Evolutionary conservation across 2,329 filamentous ascomycete species (phyloP), one percentile per base, ranked within the genome.

Genomic region (Paraphoma sp.): DNA sequence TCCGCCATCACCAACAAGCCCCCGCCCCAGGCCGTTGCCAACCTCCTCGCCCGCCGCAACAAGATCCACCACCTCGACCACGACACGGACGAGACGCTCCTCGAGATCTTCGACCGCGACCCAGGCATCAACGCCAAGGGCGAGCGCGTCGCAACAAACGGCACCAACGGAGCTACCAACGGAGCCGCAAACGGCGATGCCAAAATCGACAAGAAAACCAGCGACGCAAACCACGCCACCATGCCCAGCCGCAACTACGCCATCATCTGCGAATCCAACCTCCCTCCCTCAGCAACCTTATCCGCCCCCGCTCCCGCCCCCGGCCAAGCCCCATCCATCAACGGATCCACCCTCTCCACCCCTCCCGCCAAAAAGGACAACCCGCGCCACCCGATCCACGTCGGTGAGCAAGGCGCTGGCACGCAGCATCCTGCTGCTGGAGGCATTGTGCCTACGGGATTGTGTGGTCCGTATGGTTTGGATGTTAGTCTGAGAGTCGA

Each of bases 391-490:
- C 86, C 89, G 23, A 82, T 97, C 40, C 89, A 93, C 72, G 78
- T 79, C 4, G 93, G 94, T 45, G 94, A 97, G 74, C 77, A 87
- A n/a, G 80, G 84, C 45, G 91, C 91, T 0, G 94, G 94, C 3
- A 93, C 92, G 0, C 80, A 79, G 30, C 93, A 97, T 79, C 87
- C 86, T 55, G 91, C 93, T 11, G 90, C 92, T 0, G 66, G 63
- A 38, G 81, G 80, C 5, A 51, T 82, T 29, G 59, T 57, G 44
- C 70, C 72, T 59, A 80, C 73, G 4, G 79, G 80, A 1, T 66
- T 83, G 6, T 78, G 78, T 38, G 81, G 81, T 2, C 59, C 62
- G 10, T 75, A 77, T 57, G 81, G 81, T 0, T 63, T 83, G 6
- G 81, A 83, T 64, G 78, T 83, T 4, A 74, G 75, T 23, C 71